Conservation (phyloP, 768 basidiomycete genomes). For the Pleurotus ostreatus region DNA sequence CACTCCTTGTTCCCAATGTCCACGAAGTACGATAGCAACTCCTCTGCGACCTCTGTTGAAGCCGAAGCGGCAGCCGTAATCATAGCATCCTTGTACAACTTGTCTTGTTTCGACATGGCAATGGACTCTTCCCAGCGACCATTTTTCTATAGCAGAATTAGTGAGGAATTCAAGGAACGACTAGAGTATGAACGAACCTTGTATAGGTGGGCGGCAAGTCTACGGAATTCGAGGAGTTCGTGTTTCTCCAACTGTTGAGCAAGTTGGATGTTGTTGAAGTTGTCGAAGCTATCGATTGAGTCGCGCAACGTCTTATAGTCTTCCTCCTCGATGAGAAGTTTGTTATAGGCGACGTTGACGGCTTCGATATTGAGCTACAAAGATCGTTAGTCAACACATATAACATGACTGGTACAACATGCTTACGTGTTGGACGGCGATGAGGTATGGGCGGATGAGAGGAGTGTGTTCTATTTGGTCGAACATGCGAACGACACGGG, state of each 20-base stretch:
- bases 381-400: slow-evolving; percentile 2
- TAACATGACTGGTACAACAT: not conserved
- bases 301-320: slow-evolving; percentile 97
- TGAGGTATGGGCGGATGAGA: slow-evolving; percentile 92
- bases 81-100: slow-evolving; percentile 96
- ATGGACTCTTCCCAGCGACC: slow-evolving; percentile 95
- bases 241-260: slow-evolving; percentile 86
- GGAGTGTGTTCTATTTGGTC: slow-evolving; percentile 93
- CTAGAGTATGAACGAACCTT: slow-evolving; percentile 48
- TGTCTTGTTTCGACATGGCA: slow-evolving; percentile 90
- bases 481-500: slow-evolving; percentile 95
- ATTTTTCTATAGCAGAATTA: slow-evolving; percentile 66
- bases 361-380: slow-evolving; percentile 88
- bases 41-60: slow-evolving; percentile 90
- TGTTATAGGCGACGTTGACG: slow-evolving; percentile 97
- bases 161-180: not conserved
- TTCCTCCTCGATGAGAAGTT: slow-evolving; percentile 97
- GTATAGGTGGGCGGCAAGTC: slow-evolving; percentile 93
- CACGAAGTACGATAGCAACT: slow-evolving; percentile 93
- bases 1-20: slow-evolving; percentile 99
- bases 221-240: slow-evolving; percentile 89
- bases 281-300: slow-evolving; percentile 97
- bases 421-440: slow-evolving; percentile 90
- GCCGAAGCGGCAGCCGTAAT: slow-evolving; percentile 83
- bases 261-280: slow-evolving; percentile 89